Conservation (phyloP, 2,329 filamentous ascomycete genomes). For the Aspergillus jensenii region DNA sequence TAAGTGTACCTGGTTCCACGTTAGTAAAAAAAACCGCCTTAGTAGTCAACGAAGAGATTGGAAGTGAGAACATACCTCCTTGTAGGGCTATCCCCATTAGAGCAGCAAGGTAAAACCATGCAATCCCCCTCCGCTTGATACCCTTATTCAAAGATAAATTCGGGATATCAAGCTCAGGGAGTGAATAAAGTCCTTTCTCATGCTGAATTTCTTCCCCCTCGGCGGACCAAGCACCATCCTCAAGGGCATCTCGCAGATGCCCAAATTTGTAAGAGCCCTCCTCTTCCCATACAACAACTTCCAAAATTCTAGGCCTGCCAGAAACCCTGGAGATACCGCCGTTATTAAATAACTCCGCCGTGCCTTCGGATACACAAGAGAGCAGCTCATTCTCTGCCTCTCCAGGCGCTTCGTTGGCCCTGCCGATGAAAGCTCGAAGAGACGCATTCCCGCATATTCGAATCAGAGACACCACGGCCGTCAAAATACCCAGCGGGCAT, state of each 20-base stretch:
- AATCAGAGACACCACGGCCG: constrained; percentile 46
- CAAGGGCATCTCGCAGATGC: constrained; percentile 28
- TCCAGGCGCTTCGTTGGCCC: constrained; percentile 45
- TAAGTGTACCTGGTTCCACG: constrained; percentile 9
- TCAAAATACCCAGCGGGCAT: constrained; percentile 49
- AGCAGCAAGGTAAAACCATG: constrained; percentile 33
- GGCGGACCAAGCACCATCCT: constrained; percentile 22
- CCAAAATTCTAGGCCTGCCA: constrained; percentile 34
- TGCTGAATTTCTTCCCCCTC: constrained; percentile 1
- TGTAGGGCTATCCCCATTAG: constrained; percentile 28
- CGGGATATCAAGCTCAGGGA: constrained; percentile 31
- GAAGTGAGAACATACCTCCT: constrained; percentile 21
- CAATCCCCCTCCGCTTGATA: constrained; percentile 26
- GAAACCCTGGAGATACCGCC: constrained; percentile 38
- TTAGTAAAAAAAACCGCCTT: constrained; percentile 4
- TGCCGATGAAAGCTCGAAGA: constrained; percentile 47
- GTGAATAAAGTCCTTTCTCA: constrained; percentile 9
- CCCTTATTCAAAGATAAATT: constrained; percentile 39
- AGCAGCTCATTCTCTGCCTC: constrained; percentile 46
- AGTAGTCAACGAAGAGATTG: not conserved
- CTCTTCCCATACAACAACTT: constrained; percentile 42
- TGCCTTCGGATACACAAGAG: constrained; percentile 49
- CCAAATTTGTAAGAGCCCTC: constrained; percentile 21
- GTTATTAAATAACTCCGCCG: constrained; percentile 49
- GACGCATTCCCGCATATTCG: constrained; percentile 46